These are phyloP conservation scores for Poa annua DNA, from an alignment of 176 grass and related monocot species.

Conservation along the genomic window DNA sequence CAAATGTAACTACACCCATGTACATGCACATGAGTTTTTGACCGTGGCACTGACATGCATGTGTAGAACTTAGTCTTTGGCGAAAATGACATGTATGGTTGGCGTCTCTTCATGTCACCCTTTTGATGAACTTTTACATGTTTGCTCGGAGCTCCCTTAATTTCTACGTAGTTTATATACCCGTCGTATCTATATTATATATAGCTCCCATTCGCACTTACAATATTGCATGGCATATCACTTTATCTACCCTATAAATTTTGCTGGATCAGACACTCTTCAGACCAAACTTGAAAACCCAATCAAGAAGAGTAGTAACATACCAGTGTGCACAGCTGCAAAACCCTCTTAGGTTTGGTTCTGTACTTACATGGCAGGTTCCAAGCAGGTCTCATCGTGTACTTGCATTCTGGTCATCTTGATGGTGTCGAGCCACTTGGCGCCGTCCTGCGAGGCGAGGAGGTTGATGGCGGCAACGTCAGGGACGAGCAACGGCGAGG, in stretches of 20 bases:
- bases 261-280: neutral
- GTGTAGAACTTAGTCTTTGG: neutral
- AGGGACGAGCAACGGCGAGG: neutral
- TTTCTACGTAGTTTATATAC: neutral
- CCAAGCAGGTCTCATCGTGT: slow-evolving; percentile 8
- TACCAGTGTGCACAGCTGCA: neutral
- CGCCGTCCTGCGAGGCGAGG: slow-evolving; percentile 31
- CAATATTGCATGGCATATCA: neutral
- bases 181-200: neutral
- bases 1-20: neutral
- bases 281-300: slow-evolving; percentile 7
- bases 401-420: slow-evolving; percentile 43
- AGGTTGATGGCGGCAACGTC: slow-evolving; percentile 16
- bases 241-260: slow-evolving; percentile 46
- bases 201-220: neutral
- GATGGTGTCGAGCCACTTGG: slow-evolving; percentile 6
- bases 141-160: neutral
- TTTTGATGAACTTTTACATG: neutral
- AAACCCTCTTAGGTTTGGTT: neutral
- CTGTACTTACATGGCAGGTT: slow-evolving; percentile 36
- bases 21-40: slow-evolving; percentile 12
- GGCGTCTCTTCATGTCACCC: neutral
- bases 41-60: slow-evolving; percentile 18
- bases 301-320: neutral
- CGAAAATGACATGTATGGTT: slow-evolving; percentile 38